These are phyloP conservation scores for Cercospora janseana DNA, from an alignment of 2,329 filamentous ascomycete species.

Conservation along the genomic window DNA sequence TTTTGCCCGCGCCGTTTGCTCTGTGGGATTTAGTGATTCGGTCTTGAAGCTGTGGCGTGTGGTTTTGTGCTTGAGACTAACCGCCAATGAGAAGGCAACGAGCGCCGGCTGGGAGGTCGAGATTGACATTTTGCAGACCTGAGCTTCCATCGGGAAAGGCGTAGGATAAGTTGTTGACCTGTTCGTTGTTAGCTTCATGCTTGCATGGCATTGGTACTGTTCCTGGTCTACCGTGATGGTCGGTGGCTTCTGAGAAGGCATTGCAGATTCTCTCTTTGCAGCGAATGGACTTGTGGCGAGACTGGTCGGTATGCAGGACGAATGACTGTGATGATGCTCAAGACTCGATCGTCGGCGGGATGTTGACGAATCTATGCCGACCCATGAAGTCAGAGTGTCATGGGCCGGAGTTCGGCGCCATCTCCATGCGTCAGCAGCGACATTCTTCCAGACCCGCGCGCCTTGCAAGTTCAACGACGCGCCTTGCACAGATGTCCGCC, in stretches of 20 bases:
- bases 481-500: background rate
- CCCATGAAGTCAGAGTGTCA: slow-evolving; percentile 12
- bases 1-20: slow-evolving; percentile 96
- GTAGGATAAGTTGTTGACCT: slow-evolving; percentile 69
- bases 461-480: slow-evolving; percentile 8
- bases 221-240: slow-evolving; percentile 63
- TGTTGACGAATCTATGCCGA: slow-evolving; percentile 12
- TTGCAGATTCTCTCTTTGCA: too few species aligned
- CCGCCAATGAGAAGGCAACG: slow-evolving; percentile 89
- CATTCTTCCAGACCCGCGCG: slow-evolving; percentile 7
- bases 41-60: slow-evolving; percentile 17
- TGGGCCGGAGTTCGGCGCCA: slow-evolving; percentile 10
- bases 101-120: slow-evolving; percentile 76
- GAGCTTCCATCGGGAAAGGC: slow-evolving; percentile 79
- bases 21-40: slow-evolving; percentile 33
- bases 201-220: background rate
- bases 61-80: slow-evolving; percentile 37
- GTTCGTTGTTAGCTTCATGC: background rate
- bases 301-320: too few species aligned
- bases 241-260: slow-evolving; percentile 43
- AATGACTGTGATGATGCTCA: too few species aligned
- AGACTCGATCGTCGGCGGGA: slow-evolving; percentile 2
- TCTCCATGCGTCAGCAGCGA: background rate
- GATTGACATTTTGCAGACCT: slow-evolving; percentile 71
- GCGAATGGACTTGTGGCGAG: too few species aligned